Conservation (phyloP, 2,329 filamentous ascomycete genomes). For the Harringtonia aguacate region DNA sequence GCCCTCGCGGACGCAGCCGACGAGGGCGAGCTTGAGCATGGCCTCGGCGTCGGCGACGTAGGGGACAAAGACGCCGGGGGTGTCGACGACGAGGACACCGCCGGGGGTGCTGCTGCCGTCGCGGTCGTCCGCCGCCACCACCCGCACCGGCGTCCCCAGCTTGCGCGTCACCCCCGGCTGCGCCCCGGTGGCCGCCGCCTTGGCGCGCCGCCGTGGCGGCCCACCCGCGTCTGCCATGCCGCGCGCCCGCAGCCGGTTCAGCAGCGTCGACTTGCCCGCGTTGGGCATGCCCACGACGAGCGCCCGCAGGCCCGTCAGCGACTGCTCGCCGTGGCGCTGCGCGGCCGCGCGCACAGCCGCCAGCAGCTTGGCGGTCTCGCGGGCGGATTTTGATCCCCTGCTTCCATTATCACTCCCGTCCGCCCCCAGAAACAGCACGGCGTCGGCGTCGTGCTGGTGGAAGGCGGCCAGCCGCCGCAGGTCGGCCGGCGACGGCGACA, state of each 20-base stretch:
- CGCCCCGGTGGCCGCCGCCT: conserved; percentile 72
- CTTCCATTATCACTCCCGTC: conserved; percentile 27
- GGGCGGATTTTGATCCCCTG: neutral
- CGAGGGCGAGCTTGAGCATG: conserved; percentile 93
- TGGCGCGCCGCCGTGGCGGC: conserved; percentile 34
- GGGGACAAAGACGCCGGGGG: conserved; percentile 89
- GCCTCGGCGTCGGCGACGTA: conserved; percentile 75
- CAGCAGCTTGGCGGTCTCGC: conserved; percentile 23
- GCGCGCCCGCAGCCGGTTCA: conserved; percentile 68
- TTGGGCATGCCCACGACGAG: conserved; percentile 97
- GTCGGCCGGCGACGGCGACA: conserved; percentile 7
- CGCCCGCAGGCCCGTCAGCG: conserved; percentile 70
- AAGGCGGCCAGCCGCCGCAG: conserved; percentile 23
- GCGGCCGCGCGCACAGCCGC: conserved; percentile 40
- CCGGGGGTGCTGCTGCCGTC: conserved; percentile 27
- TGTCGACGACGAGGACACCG: conserved; percentile 80
- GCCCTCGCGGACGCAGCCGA: conserved; percentile 82
- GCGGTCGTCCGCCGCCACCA: conserved; percentile 36
- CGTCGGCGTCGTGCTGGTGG: conserved; percentile 27
- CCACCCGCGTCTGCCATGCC: conserved; percentile 45
- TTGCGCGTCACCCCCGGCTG: conserved; percentile 87
- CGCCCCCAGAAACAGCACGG: conserved; percentile 20
- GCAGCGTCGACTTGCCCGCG: conserved; percentile 88
- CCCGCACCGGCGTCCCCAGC: conserved; percentile 71
- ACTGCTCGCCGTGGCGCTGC: conserved; percentile 29